Evolutionary conservation across 345 rosid species (phyloP), one percentile per base, ranked within the genome.

Genomic region (Bruguiera parviflora): DNA sequence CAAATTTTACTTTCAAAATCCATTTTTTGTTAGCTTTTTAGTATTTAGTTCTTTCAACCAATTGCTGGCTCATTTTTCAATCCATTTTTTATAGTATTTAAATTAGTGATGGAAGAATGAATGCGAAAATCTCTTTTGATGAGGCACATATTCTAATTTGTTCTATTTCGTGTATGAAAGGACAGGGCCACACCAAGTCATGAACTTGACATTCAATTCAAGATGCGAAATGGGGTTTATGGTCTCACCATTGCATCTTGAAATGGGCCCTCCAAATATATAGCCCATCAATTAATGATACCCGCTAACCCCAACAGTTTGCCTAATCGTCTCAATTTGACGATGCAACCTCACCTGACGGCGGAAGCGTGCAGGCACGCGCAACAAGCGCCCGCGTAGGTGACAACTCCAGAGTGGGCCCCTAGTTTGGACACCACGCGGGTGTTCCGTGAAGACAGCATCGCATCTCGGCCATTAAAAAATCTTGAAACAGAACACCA

Each of bases 341-440:
- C 66, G 74, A 24, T 3, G 74, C 69, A 77, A 2, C 47, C 68
- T 55, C 60, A 79, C 77, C 83, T 4, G 64, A 59, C 62, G 24
- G 60, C 74, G 57, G 79, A 79, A 71, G 70, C 74, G 84, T 77
- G 63, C 0, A 0, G 1, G 0, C 69, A 67, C 77, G 73, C 76
- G 43, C 69, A 39, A 4, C 7, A 4, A 18, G 8, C n/a, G 0
- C 62, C 43, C 53, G 64, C 53, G 64, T 53, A 55, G 61, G 29
- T 5, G 13, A 5, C 3, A 9, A 31, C 25, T 22, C 32, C 58
- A 3, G 51, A 18, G 51, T 20, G 57, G 70, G 63, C 16, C 49
- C 73, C 35, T 3, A n/a, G 33, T 52, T 70, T 35, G 5, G 67
- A 49, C 49, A 11, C 53, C 29, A 31, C 27, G 33, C 5, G 32